phyloP scores from a whole-genome alignment of 176 grass and related monocot genomes.

The Aegilops umbellulata region DNA sequence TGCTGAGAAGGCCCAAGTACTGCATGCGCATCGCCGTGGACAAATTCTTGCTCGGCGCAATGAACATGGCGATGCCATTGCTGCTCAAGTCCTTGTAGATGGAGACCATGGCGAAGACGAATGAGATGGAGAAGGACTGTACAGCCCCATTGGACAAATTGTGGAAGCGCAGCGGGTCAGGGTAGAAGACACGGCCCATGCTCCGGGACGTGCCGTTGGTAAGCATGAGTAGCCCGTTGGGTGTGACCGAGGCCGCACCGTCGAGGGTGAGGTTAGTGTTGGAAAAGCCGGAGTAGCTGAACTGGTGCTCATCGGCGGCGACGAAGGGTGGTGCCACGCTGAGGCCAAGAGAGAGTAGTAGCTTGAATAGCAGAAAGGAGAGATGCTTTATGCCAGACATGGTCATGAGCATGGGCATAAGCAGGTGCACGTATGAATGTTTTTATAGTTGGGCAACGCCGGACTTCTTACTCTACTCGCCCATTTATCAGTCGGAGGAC shows the following conservation, averaged over 20 bases:
- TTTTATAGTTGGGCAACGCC: background rate
- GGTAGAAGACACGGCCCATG: constrained; percentile 25
- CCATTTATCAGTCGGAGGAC: background rate
- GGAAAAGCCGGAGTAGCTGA: constrained; percentile 40
- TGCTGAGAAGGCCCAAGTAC: constrained; percentile 25
- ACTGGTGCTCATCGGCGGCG: background rate
- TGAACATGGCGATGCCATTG: constrained; percentile 21
- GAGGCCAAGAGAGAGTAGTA: background rate
- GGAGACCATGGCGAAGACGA: constrained; percentile 15
- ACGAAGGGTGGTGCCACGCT: background rate
- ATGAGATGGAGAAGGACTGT: constrained; percentile 27
- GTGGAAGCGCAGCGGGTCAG: background rate
- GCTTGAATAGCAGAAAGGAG: background rate
- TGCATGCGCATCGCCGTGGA: background rate
- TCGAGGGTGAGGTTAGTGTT: constrained; percentile 26
- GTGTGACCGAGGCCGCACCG: constrained; percentile 4
- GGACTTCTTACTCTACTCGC: background rate
- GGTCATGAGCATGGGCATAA: background rate
- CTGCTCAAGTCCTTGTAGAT: constrained; percentile 15
- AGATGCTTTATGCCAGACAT: background rate
- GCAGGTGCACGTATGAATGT: background rate
- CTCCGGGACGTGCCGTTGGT: background rate
- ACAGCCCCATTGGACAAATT: background rate
- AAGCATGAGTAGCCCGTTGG: background rate
- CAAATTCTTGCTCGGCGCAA: constrained; percentile 16